Conservation (phyloP, 805 yeast species). For the Metschnikowia corniflorae region DNA sequence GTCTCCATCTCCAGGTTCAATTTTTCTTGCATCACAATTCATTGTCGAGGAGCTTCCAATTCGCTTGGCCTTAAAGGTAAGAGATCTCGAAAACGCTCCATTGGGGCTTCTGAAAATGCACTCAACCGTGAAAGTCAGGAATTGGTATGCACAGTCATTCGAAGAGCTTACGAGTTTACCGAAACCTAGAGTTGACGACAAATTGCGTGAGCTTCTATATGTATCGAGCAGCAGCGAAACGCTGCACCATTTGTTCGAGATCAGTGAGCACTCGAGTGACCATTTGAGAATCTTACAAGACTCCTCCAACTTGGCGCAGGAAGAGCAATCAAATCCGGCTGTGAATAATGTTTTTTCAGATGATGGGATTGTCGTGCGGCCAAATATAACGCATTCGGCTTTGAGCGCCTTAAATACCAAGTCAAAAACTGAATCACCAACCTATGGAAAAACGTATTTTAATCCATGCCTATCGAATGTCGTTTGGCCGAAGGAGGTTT, state of each 20-base stretch:
- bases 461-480: constrained; percentile 51
- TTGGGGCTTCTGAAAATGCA: constrained; percentile 70
- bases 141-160: constrained; percentile 91
- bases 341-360: constrained; percentile 43
- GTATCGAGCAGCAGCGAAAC: constrained; percentile 6
- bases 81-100: constrained; percentile 79
- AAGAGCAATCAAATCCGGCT: constrained; percentile 33
- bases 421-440: constrained; percentile 28
- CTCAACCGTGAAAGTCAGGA: constrained; percentile 67
- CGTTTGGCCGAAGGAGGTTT: constrained; percentile 71
- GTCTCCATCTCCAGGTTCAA: constrained; percentile 69
- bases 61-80: constrained; percentile 78
- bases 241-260: constrained; percentile 1
- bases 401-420: constrained; percentile 7
- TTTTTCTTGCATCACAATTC: constrained; percentile 80
- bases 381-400: constrained; percentile 16
- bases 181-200: constrained; percentile 49
- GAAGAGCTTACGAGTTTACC: constrained; percentile 71
- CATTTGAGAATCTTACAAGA: constrained; percentile 7
- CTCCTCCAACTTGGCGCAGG: constrained; percentile 27
- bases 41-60: constrained; percentile 85
- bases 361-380: constrained; percentile 47
- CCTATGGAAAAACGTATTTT: constrained; percentile 46
- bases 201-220: constrained; percentile 35
- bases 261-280: constrained; percentile 8